These are phyloP conservation scores for Monilinia aucupariae DNA, from an alignment of 2,329 filamentous ascomycete species.

Conservation along the genomic window DNA sequence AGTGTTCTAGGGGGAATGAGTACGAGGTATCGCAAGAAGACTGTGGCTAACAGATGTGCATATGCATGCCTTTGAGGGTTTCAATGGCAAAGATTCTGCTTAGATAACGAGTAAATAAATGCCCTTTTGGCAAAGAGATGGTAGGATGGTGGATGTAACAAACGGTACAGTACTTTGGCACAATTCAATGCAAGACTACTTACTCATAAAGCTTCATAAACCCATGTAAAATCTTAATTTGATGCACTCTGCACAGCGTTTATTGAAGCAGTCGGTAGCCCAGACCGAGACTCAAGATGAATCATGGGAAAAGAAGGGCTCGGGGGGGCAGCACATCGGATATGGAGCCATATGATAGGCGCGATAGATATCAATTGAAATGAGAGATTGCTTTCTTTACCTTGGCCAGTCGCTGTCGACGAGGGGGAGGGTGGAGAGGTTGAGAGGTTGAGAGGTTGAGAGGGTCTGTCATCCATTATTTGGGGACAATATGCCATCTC, in stretches of 20 bases:
- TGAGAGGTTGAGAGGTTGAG: no score
- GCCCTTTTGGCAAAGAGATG: neutral
- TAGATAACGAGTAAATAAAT: neutral
- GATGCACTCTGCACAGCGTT: slow-evolving; percentile 18
- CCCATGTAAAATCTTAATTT: slow-evolving; percentile 16
- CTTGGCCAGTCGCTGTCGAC: neutral
- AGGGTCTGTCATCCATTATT: no score
- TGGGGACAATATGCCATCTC: neutral
- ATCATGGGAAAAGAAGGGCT: neutral
- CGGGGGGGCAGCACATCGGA: neutral
- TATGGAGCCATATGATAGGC: slow-evolving; percentile 14
- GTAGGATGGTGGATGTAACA: neutral
- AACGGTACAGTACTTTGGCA: neutral
- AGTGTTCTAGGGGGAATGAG: neutral
- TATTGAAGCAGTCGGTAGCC: slow-evolving; percentile 15
- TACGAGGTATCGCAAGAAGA: neutral
- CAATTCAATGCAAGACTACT: slow-evolving; percentile 3
- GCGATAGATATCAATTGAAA: slow-evolving; percentile 3
- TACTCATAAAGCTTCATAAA: neutral
- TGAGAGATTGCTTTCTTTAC: slow-evolving; percentile 10
- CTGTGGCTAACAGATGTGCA: neutral
- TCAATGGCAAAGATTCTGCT: neutral
- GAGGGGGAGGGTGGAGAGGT: no score
- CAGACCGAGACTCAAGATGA: slow-evolving; percentile 2
- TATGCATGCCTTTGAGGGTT: neutral